A percentile compares a stretch with the other conserved stretches of the same genome.
Evolutionary conservation across 2,329 filamentous ascomycete genomes (phyloP).

Genomic region (Aspergillus jensenii): DNA sequence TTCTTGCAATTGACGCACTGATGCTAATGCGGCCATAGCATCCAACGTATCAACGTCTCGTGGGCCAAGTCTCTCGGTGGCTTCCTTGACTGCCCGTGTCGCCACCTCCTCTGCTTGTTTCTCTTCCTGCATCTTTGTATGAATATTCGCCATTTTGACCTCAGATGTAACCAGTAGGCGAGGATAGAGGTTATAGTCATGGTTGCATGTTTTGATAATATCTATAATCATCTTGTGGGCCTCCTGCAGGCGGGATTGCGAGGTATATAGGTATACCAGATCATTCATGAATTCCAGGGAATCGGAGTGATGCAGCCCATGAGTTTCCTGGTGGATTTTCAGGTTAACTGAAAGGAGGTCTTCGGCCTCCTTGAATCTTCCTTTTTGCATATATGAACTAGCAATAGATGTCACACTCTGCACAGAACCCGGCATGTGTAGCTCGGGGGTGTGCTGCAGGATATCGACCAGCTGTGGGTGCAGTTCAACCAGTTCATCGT

Average conservation of each 20-base stretch:
- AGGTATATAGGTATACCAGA: neutral
- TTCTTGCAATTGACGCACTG: neutral
- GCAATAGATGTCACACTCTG: neutral
- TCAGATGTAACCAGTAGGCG: neutral
- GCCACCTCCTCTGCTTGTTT: neutral
- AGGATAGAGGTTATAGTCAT: neutral
- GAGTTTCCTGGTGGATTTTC: neutral
- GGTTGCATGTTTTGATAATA: neutral
- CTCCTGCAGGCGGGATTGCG: neutral
- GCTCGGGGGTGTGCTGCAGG: neutral
- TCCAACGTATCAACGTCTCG: neutral
- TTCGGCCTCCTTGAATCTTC: neutral
- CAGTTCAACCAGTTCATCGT: neutral
- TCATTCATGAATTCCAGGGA: neutral
- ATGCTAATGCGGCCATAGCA: neutral
- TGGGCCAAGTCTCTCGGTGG: neutral
- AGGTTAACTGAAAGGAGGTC: neutral
- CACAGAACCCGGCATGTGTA: neutral
- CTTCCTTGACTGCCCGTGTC: neutral
- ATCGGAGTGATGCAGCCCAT: neutral
- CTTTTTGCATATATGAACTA: neutral
- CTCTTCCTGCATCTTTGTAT: neutral
- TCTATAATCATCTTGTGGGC: neutral
- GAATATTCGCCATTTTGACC: neutral
- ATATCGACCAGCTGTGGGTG: neutral